Evolutionary conservation across 768 basidiomycete genomes (phyloP).

Genomic region (Hebeloma cylindrosporum): DNA sequence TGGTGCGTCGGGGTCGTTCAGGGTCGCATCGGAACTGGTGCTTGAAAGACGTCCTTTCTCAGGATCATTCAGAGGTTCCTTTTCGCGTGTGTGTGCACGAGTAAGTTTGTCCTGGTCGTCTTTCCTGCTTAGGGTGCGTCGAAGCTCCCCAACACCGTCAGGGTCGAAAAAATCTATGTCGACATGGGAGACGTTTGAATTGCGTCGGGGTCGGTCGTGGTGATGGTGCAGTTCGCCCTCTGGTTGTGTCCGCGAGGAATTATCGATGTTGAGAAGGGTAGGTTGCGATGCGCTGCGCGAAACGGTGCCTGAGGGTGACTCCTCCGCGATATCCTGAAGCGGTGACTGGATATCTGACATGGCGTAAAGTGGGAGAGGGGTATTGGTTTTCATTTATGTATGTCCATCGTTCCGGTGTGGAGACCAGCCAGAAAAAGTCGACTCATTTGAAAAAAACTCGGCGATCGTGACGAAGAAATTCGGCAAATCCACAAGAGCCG

Average conservation of each 20-base stretch:
- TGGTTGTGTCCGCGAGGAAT: not conserved
- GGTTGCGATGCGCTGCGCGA: constrained; percentile 20
- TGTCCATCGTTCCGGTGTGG: too few species aligned
- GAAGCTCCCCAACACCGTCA: constrained; percentile 45
- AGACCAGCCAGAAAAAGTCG: too few species aligned
- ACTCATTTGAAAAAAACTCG: too few species aligned
- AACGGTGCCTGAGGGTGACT: constrained; percentile 17
- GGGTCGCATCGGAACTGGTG: constrained; percentile 27
- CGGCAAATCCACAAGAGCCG: too few species aligned
- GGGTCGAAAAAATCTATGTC: constrained; percentile 56
- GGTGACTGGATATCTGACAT: constrained; percentile 17
- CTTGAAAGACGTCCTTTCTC: not conserved
- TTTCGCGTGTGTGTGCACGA: not conserved
- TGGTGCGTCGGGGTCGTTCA: constrained; percentile 32
- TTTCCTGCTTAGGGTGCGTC: constrained; percentile 28
- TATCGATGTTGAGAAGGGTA: constrained; percentile 8
- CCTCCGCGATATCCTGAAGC: constrained; percentile 17
- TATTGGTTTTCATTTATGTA: too few species aligned
- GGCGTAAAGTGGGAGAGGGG: constrained; percentile 18
- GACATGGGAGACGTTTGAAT: constrained; percentile 36
- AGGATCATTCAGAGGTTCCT: not conserved
- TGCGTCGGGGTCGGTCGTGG: constrained; percentile 26
- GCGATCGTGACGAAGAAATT: too few species aligned
- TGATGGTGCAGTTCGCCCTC: not conserved
- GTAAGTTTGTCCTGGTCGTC: not conserved